A percentile compares a stretch with the other conserved stretches of the same genome.
Evolutionary conservation across 352 stramenopile species (phyloP).

Genomic region (Phytophthora uliginosa): DNA sequence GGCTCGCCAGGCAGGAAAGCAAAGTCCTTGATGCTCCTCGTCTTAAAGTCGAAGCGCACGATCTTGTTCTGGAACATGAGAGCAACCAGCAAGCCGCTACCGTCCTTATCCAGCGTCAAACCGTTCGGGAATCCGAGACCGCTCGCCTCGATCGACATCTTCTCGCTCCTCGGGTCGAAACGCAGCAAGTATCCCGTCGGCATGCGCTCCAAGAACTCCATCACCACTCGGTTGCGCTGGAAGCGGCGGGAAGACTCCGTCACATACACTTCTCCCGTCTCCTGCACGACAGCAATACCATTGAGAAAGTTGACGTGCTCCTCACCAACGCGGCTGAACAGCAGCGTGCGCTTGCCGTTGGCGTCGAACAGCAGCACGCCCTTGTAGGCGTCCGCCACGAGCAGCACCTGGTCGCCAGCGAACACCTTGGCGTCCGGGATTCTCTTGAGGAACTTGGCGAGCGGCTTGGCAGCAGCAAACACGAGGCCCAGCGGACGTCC

Average conservation of each 20-base stretch:
- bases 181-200: constrained; percentile 60
- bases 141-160: constrained; percentile 39
- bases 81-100: constrained; percentile 52
- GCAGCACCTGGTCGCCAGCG: constrained; percentile 55
- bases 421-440: constrained; percentile 59
- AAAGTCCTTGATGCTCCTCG: constrained; percentile 60
- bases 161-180: constrained; percentile 46
- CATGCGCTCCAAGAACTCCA: constrained; percentile 61
- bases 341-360: constrained; percentile 53
- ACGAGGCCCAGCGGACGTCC: constrained; percentile 61
- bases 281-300: constrained; percentile 47
- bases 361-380: constrained; percentile 69
- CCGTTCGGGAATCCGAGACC: constrained; percentile 61
- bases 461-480: constrained; percentile 50
- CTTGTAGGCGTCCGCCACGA: constrained; percentile 73
- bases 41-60: constrained; percentile 57
- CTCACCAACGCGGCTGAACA: constrained; percentile 61
- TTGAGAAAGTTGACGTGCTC: constrained; percentile 60
- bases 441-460: constrained; percentile 51
- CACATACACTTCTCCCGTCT: constrained; percentile 62
- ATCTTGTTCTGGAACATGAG: constrained; percentile 70
- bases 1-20: constrained; percentile 66
- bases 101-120: constrained; percentile 52
- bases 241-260: constrained; percentile 67
- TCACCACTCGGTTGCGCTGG: constrained; percentile 48